These are phyloP conservation scores for Saccharata proteae DNA, from an alignment of 2,329 filamentous ascomycete genomes.

Conservation along the genomic window DNA sequence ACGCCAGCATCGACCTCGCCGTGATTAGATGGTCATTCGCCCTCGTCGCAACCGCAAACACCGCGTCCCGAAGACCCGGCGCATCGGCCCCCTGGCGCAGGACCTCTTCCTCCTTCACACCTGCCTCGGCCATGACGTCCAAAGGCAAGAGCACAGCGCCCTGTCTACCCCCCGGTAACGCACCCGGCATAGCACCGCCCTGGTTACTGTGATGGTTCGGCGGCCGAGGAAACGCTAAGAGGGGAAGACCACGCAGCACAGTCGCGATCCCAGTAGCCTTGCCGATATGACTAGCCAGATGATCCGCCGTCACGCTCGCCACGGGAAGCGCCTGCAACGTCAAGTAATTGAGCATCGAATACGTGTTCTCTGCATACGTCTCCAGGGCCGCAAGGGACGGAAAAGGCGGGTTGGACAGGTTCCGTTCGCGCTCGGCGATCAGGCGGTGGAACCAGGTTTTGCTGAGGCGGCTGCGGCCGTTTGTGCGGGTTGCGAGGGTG, in stretches of 20 bases:
- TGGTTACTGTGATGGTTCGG: constrained; percentile 33
- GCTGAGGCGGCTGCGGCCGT: constrained; percentile 39
- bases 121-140: constrained; percentile 74
- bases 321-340: constrained; percentile 70
- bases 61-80: constrained; percentile 70
- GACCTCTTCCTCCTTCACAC: constrained; percentile 79
- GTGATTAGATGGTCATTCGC: constrained; percentile 95
- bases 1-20: constrained; percentile 79
- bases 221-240: constrained; percentile 68
- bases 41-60: constrained; percentile 84
- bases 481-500: constrained; percentile 37
- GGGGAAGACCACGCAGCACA: constrained; percentile 72
- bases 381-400: constrained; percentile 62
- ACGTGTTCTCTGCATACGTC: constrained; percentile 86
- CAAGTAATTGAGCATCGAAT: constrained; percentile 83
- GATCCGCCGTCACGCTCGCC: constrained; percentile 73
- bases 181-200: constrained; percentile 23
- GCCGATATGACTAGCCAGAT: constrained; percentile 87
- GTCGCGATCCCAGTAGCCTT: constrained; percentile 85
- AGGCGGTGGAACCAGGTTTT: constrained; percentile 51
- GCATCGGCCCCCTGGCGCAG: constrained; percentile 70
- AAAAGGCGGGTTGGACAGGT: constrained; percentile 76
- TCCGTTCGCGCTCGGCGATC: constrained; percentile 68
- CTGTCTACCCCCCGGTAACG: constrained; percentile 37
- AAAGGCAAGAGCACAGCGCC: constrained; percentile 69